Conservation (phyloP, 176 grass and related monocot species). For the Lolium rigidum region DNA sequence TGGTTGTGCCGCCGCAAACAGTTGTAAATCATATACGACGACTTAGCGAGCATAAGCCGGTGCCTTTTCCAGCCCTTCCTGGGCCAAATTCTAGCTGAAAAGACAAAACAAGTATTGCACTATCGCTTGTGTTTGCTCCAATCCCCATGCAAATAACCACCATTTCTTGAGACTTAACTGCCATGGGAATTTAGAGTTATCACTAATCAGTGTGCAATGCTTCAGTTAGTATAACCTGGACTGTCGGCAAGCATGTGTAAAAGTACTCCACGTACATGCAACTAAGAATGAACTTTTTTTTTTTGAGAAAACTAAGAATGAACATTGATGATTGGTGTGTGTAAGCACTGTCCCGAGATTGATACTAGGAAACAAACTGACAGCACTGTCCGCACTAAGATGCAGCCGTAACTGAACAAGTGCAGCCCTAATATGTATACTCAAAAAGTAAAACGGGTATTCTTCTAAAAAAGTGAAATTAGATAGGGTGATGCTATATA, state of each 20-base stretch:
- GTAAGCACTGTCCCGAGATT: not conserved
- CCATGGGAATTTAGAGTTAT: slow-evolving; percentile 15
- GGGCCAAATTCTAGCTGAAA: slow-evolving; percentile 20
- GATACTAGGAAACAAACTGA: not conserved
- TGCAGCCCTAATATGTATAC: not conserved
- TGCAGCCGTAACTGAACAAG: not conserved
- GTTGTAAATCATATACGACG: not conserved
- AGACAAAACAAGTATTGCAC: not conserved
- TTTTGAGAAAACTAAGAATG: not conserved
- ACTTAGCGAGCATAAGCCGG: not conserved
- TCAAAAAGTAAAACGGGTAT: not conserved
- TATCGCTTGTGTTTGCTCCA: not conserved
- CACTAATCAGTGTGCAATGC: not conserved
- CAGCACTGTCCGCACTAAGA: not conserved
- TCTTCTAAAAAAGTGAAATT: not conserved
- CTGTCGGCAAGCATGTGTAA: slow-evolving; percentile 9
- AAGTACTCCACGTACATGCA: slow-evolving; percentile 29
- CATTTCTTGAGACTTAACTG: slow-evolving; percentile 16
- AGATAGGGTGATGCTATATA: not conserved
- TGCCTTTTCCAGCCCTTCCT: slow-evolving; percentile 17
- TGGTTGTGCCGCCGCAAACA: not conserved
- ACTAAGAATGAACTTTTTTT: slow-evolving; percentile 15
- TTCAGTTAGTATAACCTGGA: slow-evolving; percentile 11
- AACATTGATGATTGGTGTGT: not conserved
- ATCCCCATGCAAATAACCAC: slow-evolving; percentile 16